A percentile compares a stretch with the other conserved stretches of the same genome.
Conservation (phyloP, 1,284 basidiomycete species). For the Malassezia psittaci region DNA sequence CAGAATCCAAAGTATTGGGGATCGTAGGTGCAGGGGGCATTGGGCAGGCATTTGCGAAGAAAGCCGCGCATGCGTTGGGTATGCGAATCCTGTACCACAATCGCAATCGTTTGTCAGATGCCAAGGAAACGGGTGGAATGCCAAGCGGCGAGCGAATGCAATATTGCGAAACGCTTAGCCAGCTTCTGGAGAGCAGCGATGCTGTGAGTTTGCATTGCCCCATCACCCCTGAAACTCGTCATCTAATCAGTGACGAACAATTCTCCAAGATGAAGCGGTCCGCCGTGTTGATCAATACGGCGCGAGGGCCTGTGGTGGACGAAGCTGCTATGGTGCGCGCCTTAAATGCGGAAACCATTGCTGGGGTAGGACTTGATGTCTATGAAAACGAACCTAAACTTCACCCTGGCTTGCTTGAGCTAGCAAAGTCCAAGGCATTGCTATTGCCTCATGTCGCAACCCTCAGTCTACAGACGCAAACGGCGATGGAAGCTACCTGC, state of each 20-base stretch:
- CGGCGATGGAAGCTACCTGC: conserved; percentile 47
- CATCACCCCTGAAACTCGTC: conserved; percentile 48
- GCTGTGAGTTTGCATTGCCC: conserved; percentile 53
- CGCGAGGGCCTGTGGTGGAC: conserved; percentile 51
- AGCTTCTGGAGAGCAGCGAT: conserved; percentile 49
- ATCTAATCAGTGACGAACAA: conserved; percentile 48
- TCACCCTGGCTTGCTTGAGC: conserved; percentile 22
- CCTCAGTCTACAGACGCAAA: conserved; percentile 44
- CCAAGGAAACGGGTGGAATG: conserved; percentile 40
- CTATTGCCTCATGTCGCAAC: conserved; percentile 41
- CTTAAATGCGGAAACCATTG: conserved; percentile 23
- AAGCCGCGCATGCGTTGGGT: conserved; percentile 34
- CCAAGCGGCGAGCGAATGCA: conserved; percentile 24
- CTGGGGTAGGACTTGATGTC: conserved; percentile 73
- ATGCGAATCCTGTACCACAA: conserved; percentile 42
- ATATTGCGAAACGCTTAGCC: conserved; percentile 42
- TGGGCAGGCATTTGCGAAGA: conserved; percentile 32
- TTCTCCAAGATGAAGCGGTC: conserved; percentile 47
- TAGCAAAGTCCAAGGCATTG: conserved; percentile 25
- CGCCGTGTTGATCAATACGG: conserved; percentile 51
- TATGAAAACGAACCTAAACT: conserved; percentile 62
- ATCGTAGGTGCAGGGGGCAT: conserved; percentile 41
- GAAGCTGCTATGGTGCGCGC: conserved; percentile 42
- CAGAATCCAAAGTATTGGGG: conserved; percentile 32
- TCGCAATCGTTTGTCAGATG: conserved; percentile 21